Percentiles rank a stretch among this genome's conserved stretches.
These are phyloP conservation scores for Metschnikowia matae DNA, from an alignment of 805 yeast species.

Conservation along the genomic window DNA sequence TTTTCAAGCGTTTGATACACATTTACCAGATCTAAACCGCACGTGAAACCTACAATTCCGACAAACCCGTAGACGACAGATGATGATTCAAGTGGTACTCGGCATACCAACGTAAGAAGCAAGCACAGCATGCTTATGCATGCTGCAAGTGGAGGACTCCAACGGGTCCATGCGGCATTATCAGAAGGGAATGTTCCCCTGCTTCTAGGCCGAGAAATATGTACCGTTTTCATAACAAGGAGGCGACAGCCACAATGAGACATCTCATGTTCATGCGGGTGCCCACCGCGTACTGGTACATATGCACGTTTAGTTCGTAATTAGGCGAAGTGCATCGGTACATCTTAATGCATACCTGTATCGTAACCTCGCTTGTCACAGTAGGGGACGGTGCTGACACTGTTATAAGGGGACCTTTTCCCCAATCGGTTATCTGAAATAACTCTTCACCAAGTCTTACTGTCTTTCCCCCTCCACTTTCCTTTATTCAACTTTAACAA, in stretches of 20 bases:
- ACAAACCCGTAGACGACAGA: too few relatives aligned
- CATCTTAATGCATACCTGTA: slow-evolving; percentile 4
- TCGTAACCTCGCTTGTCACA: slow-evolving; percentile 1
- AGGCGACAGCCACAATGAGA: background rate
- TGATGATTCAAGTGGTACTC: background rate
- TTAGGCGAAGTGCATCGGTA: background rate
- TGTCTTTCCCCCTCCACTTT: background rate
- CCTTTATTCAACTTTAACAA: background rate
- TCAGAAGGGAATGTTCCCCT: background rate
- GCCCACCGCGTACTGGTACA: background rate
- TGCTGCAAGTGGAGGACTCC: background rate
- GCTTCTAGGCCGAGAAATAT: slow-evolving; percentile 2
- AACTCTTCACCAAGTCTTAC: background rate
- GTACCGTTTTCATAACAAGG: background rate
- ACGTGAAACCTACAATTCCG: background rate
- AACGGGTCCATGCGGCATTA: slow-evolving; percentile 2
- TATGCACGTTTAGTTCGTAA: slow-evolving; percentile 5
- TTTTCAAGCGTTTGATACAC: background rate
- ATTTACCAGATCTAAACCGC: background rate
- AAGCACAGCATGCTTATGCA: background rate
- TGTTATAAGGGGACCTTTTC: background rate
- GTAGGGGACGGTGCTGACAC: background rate
- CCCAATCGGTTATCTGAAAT: background rate
- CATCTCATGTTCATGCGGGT: background rate
- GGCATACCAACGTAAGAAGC: background rate